Evolutionary conservation across 306 rosid species (phyloP), one percentile per base, ranked within the genome.

Genomic region (Betula pendula): DNA sequence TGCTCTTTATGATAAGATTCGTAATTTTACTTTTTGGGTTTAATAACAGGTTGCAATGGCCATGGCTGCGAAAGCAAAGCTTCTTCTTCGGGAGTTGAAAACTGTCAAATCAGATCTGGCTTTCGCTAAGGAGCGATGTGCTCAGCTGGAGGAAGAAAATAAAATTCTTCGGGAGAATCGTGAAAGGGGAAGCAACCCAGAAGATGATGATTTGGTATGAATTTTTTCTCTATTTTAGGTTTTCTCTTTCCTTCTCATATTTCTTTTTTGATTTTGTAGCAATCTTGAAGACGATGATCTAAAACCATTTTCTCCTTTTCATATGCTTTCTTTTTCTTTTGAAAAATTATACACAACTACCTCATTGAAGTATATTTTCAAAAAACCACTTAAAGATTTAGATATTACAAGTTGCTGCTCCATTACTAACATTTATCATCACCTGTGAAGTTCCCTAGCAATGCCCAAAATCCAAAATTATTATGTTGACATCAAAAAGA

Each of bases 41-140:
- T 70, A 80, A 45, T 72, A 55, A 51, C 92, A 95, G 98, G 98
- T 95, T 87, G 97, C 98, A 51, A 95, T 95, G 98, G 98, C 98
- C 66, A 95, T 95, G 98, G 98, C 98, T 81, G 97, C 98, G 42
- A 92, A 95, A 91, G 98, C 98, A 73, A 95, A 95, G 82, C 87
- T 95, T 38, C 96, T 92, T 69, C 97, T 95, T 81, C 95, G 97
- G 76, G 98, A 95, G 92, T 85, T 95, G 87, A 95, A 95, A 87
- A 95, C 98, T 78, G 89, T 95, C 65, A 95, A 95, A 84, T 97
- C 97, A 71, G 98, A 95, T 85, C 83, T 95, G 75, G 97, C 98
- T 82, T 95, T 95, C 84, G 97, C 98, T 11, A 95, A 95, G 88
- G 97, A 95, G 81, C 90, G 98, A 75, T 95, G 98, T 85, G 93